A percentile compares a stretch with the other conserved stretches of the same genome.
phyloP scores from a whole-genome alignment of 306 rosid genomes.

The Mucuna pruriens region DNA sequence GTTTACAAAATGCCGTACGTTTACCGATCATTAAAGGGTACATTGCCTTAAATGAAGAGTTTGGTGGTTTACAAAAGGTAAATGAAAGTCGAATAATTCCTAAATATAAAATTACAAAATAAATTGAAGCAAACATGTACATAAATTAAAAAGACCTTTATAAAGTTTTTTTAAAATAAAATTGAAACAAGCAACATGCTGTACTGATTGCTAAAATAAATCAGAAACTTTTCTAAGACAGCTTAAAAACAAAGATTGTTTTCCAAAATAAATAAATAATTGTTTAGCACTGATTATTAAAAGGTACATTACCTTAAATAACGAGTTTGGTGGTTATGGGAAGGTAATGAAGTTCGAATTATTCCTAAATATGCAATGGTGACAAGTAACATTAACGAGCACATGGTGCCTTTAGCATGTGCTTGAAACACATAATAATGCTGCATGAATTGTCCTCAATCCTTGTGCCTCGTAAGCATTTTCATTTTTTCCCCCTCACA shows the following conservation, averaged over 20 bases:
- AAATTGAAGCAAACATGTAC: neutral
- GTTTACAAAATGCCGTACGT: neutral
- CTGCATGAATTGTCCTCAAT: slow-evolving; percentile 25
- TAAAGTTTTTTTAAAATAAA: neutral
- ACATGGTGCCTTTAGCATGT: slow-evolving; percentile 23
- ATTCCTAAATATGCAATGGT: neutral
- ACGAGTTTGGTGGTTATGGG: neutral
- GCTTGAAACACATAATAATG: slow-evolving; percentile 20
- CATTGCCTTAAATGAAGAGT: slow-evolving; percentile 15
- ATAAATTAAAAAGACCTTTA: neutral
- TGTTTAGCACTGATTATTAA: neutral
- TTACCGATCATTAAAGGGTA: neutral
- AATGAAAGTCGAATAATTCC: slow-evolving; percentile 17
- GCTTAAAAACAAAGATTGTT: neutral
- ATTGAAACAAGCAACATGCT: neutral
- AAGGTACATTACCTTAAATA: slow-evolving; percentile 6
- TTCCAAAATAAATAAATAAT: neutral
- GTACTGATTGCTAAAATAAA: neutral
- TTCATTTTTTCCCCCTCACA: too few relatives aligned
- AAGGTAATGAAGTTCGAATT: neutral
- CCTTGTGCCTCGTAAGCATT: slow-evolving; percentile 2
- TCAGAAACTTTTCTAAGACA: neutral
- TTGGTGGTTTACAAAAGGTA: neutral
- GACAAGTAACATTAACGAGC: neutral
- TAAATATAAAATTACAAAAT: neutral